A percentile compares a stretch with the other conserved stretches of the same genome.
Evolutionary conservation across 192 early-diverging fungal genomes (phyloP).

Genomic region (Cetraspora pellucida): DNA sequence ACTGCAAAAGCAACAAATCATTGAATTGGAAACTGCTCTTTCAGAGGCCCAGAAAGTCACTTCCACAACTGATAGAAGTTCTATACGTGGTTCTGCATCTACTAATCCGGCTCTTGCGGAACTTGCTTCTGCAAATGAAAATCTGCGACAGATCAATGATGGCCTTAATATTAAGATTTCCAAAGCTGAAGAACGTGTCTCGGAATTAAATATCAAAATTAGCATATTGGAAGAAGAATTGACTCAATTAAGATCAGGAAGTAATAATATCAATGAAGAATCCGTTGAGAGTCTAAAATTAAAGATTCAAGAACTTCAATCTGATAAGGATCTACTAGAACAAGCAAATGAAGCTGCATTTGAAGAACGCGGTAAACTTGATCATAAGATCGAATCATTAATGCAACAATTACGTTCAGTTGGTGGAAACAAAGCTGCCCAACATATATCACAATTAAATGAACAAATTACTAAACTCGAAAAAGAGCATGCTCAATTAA

Average conservation of each 20-base stretch:
- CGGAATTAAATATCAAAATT: slow-evolving; percentile 3
- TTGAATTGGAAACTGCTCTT: slow-evolving; percentile 38
- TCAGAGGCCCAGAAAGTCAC: slow-evolving; percentile 17
- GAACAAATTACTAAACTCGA: slow-evolving; percentile 20
- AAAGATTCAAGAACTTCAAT: slow-evolving; percentile 26
- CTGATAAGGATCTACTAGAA: slow-evolving; percentile 14
- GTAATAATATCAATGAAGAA: background rate
- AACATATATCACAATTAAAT: slow-evolving; percentile 3
- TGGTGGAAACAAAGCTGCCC: background rate
- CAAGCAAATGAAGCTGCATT: slow-evolving; percentile 7
- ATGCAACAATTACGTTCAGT: background rate
- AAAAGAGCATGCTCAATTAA: background rate
- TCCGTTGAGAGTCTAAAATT: slow-evolving; percentile 2
- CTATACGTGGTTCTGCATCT: background rate
- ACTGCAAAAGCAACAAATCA: slow-evolving; percentile 42
- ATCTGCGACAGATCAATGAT: slow-evolving; percentile 21
- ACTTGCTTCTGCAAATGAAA: slow-evolving; percentile 16
- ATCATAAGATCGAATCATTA: slow-evolving; percentile 20
- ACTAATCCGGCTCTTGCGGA: slow-evolving; percentile 17
- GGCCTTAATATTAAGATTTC: slow-evolving; percentile 3
- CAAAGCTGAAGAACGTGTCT: slow-evolving; percentile 3
- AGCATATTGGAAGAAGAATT: slow-evolving; percentile 26
- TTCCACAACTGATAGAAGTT: background rate
- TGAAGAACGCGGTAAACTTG: slow-evolving; percentile 17
- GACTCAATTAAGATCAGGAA: background rate